Conservation (phyloP, 768 basidiomycete genomes). For the Clitopilus hobsonii region DNA sequence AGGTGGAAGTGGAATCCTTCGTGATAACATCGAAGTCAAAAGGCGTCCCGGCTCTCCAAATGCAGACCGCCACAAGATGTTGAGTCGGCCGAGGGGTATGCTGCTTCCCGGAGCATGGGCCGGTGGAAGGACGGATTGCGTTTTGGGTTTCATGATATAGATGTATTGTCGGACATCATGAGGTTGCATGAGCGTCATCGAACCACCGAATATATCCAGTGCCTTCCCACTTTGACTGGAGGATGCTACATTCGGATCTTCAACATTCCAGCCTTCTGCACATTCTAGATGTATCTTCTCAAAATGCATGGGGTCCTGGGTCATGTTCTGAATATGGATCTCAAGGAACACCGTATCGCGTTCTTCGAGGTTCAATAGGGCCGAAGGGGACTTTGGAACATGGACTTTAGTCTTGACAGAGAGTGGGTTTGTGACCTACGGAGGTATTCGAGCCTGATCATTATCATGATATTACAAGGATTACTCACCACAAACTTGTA, state of each 20-base stretch:
- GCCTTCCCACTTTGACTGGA: constrained; percentile 21
- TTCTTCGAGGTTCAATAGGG: constrained; percentile 55
- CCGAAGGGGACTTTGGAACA: constrained; percentile 65
- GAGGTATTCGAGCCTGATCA: neutral
- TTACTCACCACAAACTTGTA: constrained; percentile 83
- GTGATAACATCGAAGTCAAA: constrained; percentile 83
- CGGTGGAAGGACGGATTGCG: constrained; percentile 37
- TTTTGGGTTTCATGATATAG: constrained; percentile 66
- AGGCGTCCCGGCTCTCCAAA: constrained; percentile 85
- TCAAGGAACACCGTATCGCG: constrained; percentile 88
- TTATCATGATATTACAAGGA: neutral
- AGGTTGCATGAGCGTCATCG: constrained; percentile 72
- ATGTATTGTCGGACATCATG: constrained; percentile 86
- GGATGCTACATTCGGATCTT: constrained; percentile 46
- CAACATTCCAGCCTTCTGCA: constrained; percentile 58
- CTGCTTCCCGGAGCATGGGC: constrained; percentile 61
- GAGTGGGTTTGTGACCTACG: constrained; percentile 87
- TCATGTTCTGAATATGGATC: constrained; percentile 88
- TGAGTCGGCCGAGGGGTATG: constrained; percentile 80
- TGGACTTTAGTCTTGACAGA: constrained; percentile 96
- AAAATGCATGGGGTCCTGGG: constrained; percentile 70
- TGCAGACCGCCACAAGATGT: constrained; percentile 84
- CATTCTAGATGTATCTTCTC: constrained; percentile 79
- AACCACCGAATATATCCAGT: constrained; percentile 48
- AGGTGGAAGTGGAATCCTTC: constrained; percentile 61